A percentile compares a stretch with the other conserved stretches of the same genome.
Evolutionary conservation across 306 rosid species (phyloP).

Genomic region (Dryas drummondii): DNA sequence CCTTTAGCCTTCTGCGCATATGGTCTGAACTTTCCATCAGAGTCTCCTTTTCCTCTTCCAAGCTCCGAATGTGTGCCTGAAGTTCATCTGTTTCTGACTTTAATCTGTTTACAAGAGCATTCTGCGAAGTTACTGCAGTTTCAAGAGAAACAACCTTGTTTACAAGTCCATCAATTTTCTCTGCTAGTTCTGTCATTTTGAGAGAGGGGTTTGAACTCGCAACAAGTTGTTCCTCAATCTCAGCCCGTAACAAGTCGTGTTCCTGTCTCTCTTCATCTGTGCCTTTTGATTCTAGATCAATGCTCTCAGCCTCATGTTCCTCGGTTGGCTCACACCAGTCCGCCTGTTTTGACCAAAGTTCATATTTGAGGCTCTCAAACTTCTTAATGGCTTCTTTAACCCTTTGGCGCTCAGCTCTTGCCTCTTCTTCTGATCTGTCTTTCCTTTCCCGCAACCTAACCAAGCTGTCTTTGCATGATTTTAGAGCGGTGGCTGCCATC

Average conservation of each 20-base stretch:
- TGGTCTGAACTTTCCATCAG: conserved; percentile 51
- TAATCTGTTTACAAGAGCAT: conserved; percentile 51
- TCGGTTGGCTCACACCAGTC: conserved; percentile 9
- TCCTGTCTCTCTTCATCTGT: conserved; percentile 39
- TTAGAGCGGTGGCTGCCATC: conserved; percentile 81
- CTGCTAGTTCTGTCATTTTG: conserved; percentile 64
- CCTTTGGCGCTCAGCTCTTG: conserved; percentile 43
- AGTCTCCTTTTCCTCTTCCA: conserved; percentile 74
- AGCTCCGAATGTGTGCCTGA: conserved; percentile 41
- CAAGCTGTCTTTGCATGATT: conserved; percentile 69
- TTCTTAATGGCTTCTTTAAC: conserved; percentile 46
- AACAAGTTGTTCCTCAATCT: conserved; percentile 38
- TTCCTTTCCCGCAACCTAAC: conserved; percentile 52
- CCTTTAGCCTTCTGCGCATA: conserved; percentile 45
- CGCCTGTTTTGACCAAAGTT: conserved; percentile 33
- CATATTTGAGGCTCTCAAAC: conserved; percentile 45
- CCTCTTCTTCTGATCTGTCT: conserved; percentile 53
- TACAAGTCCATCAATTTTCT: conserved; percentile 77
- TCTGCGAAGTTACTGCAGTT: conserved; percentile 62
- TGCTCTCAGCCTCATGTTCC: conserved; percentile 17
- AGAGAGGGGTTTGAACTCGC: conserved; percentile 39
- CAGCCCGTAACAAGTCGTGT: conserved; percentile 19
- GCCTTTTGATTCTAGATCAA: conserved; percentile 21
- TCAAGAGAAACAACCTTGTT: conserved; percentile 62
- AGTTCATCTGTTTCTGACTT: conserved; percentile 68